A percentile compares a stretch with the other conserved stretches of the same genome.
These are phyloP conservation scores for Penicillium thymicola DNA, from an alignment of 2,329 filamentous ascomycete species.

Conservation along the genomic window DNA sequence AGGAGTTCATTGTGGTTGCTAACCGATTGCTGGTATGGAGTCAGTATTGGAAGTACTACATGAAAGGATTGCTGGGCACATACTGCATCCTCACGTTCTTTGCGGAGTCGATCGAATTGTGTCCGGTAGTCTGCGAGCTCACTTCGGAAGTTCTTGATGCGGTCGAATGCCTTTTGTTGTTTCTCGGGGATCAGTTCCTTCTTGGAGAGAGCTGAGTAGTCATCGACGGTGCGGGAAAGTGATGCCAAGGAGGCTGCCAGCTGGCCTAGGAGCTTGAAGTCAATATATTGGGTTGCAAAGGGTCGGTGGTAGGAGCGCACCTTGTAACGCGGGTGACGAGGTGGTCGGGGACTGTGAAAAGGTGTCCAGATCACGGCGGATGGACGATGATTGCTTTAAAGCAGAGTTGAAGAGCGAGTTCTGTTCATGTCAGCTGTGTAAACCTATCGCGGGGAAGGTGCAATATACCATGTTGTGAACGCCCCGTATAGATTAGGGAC, in stretches of 20 bases:
- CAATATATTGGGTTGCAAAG: slow-evolving; percentile 22
- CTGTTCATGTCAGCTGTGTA: slow-evolving; percentile 41
- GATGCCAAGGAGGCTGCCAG: slow-evolving; percentile 75
- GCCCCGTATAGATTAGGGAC: slow-evolving; percentile 7
- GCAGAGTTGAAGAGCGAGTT: slow-evolving; percentile 84
- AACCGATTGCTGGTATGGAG: slow-evolving; percentile 48
- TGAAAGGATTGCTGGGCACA: slow-evolving; percentile 12
- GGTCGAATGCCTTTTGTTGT: slow-evolving; percentile 83
- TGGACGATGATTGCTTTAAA: slow-evolving; percentile 75
- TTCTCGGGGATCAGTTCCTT: slow-evolving; percentile 89
- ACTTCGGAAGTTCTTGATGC: slow-evolving; percentile 77
- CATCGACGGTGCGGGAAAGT: slow-evolving; percentile 86
- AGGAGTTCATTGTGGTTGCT: slow-evolving; percentile 79
- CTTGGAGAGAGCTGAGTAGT: slow-evolving; percentile 80
- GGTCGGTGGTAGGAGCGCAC: slow-evolving; percentile 25
- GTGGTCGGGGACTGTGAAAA: slow-evolving; percentile 60
- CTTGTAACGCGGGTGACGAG: slow-evolving; percentile 61
- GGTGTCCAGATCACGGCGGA: slow-evolving; percentile 71
- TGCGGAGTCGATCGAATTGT: slow-evolving; percentile 74
- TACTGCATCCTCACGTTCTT: slow-evolving; percentile 70
- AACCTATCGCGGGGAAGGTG: background rate
- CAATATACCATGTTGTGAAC: slow-evolving; percentile 10
- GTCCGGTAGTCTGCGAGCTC: slow-evolving; percentile 78
- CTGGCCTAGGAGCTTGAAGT: slow-evolving; percentile 53
- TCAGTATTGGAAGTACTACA: slow-evolving; percentile 3